Conservation (phyloP, 495 filamentous ascomycete genomes). For the Hypoxylon lienhwacheense region DNA sequence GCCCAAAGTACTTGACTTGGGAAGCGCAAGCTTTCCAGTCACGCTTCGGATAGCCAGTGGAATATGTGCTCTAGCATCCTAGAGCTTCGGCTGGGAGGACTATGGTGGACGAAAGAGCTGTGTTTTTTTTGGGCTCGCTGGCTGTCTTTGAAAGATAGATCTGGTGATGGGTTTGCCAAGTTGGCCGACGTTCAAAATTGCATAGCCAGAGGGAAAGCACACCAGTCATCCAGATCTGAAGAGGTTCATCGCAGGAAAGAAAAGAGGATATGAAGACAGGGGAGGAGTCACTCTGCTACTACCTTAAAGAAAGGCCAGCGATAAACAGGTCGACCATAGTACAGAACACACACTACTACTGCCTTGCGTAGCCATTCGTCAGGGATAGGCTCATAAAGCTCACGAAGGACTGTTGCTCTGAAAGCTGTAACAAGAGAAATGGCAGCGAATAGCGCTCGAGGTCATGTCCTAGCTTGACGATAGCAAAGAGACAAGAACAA, state of each 20-base stretch:
- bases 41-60: constrained; percentile 11
- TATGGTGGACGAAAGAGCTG: constrained; percentile 20
- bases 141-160: constrained; percentile 28
- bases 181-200: constrained; percentile 35
- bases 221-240: constrained; percentile 26
- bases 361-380: constrained; percentile 49
- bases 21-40: constrained; percentile 1
- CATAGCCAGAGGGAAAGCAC: constrained; percentile 28
- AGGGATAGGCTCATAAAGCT: constrained; percentile 52
- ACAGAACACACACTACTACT: constrained; percentile 43
- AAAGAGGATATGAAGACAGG: constrained; percentile 21
- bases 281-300: constrained; percentile 36
- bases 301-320: constrained; percentile 34
- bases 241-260: constrained; percentile 32
- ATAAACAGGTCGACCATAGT: constrained; percentile 44
- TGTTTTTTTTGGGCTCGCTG: constrained; percentile 29
- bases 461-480: constrained; percentile 59
- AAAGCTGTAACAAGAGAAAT: constrained; percentile 47
- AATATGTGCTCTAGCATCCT: constrained; percentile 23
- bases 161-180: constrained; percentile 31
- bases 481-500: constrained; percentile 60
- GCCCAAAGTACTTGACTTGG: constrained; percentile 7
- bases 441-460: constrained; percentile 55
- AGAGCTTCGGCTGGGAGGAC: constrained; percentile 19
- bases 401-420: constrained; percentile 37